Evolutionary conservation across 208 protist genomes (phyloP).

Genomic region (Acanthamoeba triangularis): DNA sequence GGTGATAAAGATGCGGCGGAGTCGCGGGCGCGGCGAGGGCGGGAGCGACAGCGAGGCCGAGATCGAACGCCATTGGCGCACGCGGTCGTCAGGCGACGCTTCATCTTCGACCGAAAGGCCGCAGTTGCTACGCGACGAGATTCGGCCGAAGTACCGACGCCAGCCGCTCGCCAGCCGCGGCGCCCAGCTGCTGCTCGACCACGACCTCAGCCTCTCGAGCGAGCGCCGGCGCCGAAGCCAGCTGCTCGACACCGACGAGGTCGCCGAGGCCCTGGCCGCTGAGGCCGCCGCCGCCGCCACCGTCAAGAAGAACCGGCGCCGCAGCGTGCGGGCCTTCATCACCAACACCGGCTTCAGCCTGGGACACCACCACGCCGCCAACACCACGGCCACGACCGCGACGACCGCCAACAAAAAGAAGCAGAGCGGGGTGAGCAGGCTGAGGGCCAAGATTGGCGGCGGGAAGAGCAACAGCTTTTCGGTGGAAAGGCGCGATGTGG

Average conservation of each 20-base stretch:
- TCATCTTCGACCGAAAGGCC: neutral
- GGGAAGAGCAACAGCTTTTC: neutral
- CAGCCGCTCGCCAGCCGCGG: neutral
- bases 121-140: neutral
- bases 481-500: neutral
- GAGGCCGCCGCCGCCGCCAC: neutral
- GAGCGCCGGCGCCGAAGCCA: neutral
- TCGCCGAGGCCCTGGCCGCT: neutral
- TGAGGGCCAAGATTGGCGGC: neutral
- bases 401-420: neutral
- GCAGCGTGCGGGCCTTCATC: too few relatives aligned
- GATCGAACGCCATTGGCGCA: neutral
- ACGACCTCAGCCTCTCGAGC: neutral
- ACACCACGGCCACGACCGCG: too few relatives aligned
- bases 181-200: neutral
- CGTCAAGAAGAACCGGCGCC: neutral
- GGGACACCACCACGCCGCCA: neutral
- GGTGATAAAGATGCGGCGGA: neutral
- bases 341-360: too few relatives aligned
- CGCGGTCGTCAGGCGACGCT: neutral
- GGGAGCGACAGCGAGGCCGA: conserved; percentile 25
- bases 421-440: neutral
- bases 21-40: neutral
- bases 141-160: neutral
- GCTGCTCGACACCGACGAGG: neutral